Evolutionary conservation across 495 filamentous ascomycete species (phyloP).

Genomic region (Aspergillus mulundensis): DNA sequence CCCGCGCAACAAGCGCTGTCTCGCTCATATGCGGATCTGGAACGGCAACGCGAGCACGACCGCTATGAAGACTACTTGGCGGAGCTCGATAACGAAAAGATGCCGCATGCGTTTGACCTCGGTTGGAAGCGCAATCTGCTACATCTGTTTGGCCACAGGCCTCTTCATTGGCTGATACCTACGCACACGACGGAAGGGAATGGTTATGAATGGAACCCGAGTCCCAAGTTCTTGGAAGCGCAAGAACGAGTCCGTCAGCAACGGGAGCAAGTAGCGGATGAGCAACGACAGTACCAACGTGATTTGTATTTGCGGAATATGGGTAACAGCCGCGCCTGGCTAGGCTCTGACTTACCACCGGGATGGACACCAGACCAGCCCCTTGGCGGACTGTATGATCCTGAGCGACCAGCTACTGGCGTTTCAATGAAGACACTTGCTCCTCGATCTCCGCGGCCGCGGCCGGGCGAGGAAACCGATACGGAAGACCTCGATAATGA

Average conservation of each 20-base stretch:
- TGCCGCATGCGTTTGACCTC: constrained; percentile 90
- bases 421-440: constrained; percentile 53
- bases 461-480: constrained; percentile 42
- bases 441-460: constrained; percentile 39
- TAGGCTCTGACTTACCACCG: constrained; percentile 18
- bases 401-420: constrained; percentile 45
- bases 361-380: constrained; percentile 40
- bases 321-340: constrained; percentile 34
- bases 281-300: constrained; percentile 46
- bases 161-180: constrained; percentile 73
- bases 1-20: constrained; percentile 48
- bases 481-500: constrained; percentile 34
- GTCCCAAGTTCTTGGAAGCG: constrained; percentile 62
- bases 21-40: constrained; percentile 65
- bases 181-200: constrained; percentile 80
- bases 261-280: constrained; percentile 52
- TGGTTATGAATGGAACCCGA: constrained; percentile 95
- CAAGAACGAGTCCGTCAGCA: constrained; percentile 55
- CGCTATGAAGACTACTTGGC: constrained; percentile 87
- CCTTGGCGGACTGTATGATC: constrained; percentile 42
- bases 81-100: constrained; percentile 76
- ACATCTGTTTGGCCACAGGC: constrained; percentile 73
- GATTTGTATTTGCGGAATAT: constrained; percentile 40
- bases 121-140: constrained; percentile 74
- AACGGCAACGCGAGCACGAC: constrained; percentile 63